Conservation (phyloP, 768 basidiomycete genomes). For the Suillus discolor region DNA sequence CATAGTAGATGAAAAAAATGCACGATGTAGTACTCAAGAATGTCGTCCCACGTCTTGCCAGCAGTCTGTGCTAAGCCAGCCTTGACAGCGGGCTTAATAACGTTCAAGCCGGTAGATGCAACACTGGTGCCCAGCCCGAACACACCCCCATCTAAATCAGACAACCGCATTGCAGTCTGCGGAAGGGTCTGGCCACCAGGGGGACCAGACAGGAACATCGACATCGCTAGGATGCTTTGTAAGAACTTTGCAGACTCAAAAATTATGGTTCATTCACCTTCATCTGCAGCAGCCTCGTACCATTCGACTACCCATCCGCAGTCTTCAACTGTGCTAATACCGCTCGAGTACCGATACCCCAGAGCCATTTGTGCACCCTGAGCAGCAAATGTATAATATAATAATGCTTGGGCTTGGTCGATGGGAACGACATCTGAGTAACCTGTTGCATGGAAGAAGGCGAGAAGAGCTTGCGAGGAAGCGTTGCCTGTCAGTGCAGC, state of each 20-base stretch:
- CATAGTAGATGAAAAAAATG: slow-evolving; percentile 18
- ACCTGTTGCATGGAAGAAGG: slow-evolving; percentile 89
- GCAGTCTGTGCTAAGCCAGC: slow-evolving; percentile 82
- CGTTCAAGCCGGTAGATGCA: slow-evolving; percentile 81
- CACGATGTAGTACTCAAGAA: slow-evolving; percentile 90
- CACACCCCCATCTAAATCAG: slow-evolving; percentile 90
- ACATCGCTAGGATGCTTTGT: slow-evolving; percentile 59
- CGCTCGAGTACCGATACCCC: slow-evolving; percentile 94
- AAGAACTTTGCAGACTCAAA: slow-evolving; percentile 6
- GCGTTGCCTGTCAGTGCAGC: slow-evolving; percentile 78
- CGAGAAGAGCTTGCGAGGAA: slow-evolving; percentile 82
- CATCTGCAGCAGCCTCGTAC: slow-evolving; percentile 89
- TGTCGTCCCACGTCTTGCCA: slow-evolving; percentile 93
- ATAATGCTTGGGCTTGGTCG: slow-evolving; percentile 80
- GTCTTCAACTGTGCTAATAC: slow-evolving; percentile 87
- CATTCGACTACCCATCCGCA: slow-evolving; percentile 83
- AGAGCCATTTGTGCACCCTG: slow-evolving; percentile 92
- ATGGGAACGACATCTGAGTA: slow-evolving; percentile 65
- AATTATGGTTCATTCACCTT: slow-evolving; percentile 48
- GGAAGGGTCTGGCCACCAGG: slow-evolving; percentile 90
- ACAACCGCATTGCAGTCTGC: slow-evolving; percentile 76
- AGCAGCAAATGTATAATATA: slow-evolving; percentile 94
- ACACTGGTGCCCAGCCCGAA: slow-evolving; percentile 95
- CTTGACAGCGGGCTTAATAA: slow-evolving; percentile 74
- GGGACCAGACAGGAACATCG: slow-evolving; percentile 79